Conservation (phyloP, 192 early-diverging fungal species). For the Ambispora gerdemannii region DNA sequence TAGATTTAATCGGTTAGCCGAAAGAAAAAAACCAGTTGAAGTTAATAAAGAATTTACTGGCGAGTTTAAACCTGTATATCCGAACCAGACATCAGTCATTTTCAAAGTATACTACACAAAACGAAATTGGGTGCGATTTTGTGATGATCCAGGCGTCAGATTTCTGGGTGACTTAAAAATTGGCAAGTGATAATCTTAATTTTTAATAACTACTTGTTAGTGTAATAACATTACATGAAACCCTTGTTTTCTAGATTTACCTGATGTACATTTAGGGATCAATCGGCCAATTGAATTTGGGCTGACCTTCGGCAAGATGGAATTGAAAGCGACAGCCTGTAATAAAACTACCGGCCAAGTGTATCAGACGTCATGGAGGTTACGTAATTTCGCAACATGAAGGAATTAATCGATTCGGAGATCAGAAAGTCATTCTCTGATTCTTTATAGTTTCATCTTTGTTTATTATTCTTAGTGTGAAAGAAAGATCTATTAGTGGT, state of each 20-base stretch:
- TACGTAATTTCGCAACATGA: neutral
- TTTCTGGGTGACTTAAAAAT: conserved; percentile 12
- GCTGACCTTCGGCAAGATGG: conserved; percentile 14
- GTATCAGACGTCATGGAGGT: neutral
- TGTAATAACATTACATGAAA: neutral
- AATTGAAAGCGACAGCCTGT: conserved; percentile 11
- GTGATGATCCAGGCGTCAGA: conserved; percentile 14
- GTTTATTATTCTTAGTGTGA: no score
- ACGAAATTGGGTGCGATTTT: neutral
- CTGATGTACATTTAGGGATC: neutral
- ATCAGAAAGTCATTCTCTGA: no score
- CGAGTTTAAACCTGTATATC: neutral
- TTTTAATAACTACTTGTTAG: neutral
- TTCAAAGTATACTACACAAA: conserved; percentile 23
- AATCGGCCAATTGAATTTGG: conserved; percentile 19
- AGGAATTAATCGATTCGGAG: no score
- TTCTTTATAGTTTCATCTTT: no score
- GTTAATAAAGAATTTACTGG: conserved; percentile 7
- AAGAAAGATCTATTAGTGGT: no score
- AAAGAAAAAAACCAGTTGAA: neutral
- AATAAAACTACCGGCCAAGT: neutral
- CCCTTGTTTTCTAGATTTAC: neutral
- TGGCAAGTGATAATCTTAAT: neutral
- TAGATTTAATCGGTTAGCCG: neutral
- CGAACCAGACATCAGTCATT: neutral